Percentiles rank a stretch among this genome's conserved stretches.
These are phyloP conservation scores for Peribolospora baueri DNA, from an alignment of 768 basidiomycete genomes.

Conservation along the genomic window DNA sequence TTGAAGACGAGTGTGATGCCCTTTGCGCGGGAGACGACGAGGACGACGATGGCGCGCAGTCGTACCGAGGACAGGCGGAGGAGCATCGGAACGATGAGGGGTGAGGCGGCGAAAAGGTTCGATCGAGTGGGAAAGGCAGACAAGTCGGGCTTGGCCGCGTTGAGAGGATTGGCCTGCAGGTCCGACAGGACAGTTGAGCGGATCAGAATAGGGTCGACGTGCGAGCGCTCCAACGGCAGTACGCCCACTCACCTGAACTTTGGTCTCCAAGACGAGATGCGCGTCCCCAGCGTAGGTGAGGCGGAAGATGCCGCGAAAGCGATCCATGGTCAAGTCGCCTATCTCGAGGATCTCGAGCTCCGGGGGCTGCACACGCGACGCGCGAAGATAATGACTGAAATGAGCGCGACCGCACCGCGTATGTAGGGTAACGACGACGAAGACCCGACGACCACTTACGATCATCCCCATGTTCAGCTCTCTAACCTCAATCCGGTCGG, in stretches of 20 bases:
- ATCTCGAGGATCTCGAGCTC: slow-evolving; percentile 93
- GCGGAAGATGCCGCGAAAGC: slow-evolving; percentile 90
- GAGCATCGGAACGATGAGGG: slow-evolving; percentile 92
- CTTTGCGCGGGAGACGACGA: slow-evolving; percentile 90
- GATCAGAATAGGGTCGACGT: not conserved
- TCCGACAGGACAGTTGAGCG: too few relatives aligned
- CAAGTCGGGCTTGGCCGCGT: slow-evolving; percentile 73
- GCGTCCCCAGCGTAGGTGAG: slow-evolving; percentile 88
- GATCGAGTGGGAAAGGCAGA: slow-evolving; percentile 61
- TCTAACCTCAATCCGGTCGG: slow-evolving; percentile 88
- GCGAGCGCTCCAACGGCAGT: not conserved
- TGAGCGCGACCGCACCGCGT: not conserved
- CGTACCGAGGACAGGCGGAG: slow-evolving; percentile 87
- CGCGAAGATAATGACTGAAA: not conserved
- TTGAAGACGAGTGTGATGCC: slow-evolving; percentile 99
- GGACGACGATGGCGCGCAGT: slow-evolving; percentile 82
- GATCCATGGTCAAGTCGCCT: slow-evolving; percentile 80
- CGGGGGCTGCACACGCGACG: slow-evolving; percentile 43
- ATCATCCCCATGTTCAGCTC: slow-evolving; percentile 98
- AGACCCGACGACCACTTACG: slow-evolving; percentile 26
- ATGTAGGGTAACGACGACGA: slow-evolving; percentile 7
- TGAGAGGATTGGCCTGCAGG: slow-evolving; percentile 68
- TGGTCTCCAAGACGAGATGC: slow-evolving; percentile 57
- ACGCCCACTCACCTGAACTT: slow-evolving; percentile 48
- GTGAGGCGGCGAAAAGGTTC: slow-evolving; percentile 81